Conservation (phyloP, 2,329 filamentous ascomycete species). For the Zymoseptoria passerinii region DNA sequence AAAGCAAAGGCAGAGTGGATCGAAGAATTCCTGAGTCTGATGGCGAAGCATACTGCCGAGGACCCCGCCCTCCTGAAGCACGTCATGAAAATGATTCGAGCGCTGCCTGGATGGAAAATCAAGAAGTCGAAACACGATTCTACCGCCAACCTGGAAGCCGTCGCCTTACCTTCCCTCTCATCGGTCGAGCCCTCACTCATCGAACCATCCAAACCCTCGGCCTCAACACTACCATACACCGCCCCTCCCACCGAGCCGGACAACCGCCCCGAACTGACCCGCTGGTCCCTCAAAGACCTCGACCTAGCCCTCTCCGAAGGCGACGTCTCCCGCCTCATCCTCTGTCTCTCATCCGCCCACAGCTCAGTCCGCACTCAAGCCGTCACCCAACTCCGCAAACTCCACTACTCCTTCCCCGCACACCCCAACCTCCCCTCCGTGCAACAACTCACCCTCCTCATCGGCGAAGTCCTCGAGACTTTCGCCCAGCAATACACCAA, state of each 20-base stretch:
- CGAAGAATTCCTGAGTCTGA: conserved; percentile 13
- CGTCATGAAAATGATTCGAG: conserved; percentile 1
- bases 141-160: not conserved
- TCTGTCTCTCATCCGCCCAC: conserved; percentile 68
- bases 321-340: conserved; percentile 59
- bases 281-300: conserved; percentile 68
- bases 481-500: conserved; percentile 43
- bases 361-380: conserved; percentile 72
- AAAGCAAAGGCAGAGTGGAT: conserved; percentile 16
- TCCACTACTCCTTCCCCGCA: conserved; percentile 47
- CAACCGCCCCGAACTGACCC: conserved; percentile 41
- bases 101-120: not conserved
- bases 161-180: not conserved
- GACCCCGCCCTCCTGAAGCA: conserved; percentile 2
- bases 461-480: conserved; percentile 74
- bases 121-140: conserved; percentile 4
- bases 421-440: conserved; percentile 66
- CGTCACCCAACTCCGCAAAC: conserved; percentile 58
- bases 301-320: conserved; percentile 75
- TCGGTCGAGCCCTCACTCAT: not conserved
- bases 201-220: not conserved
- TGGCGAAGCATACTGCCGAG: conserved; percentile 7
- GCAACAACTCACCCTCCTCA: conserved; percentile 68
- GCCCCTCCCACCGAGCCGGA: conserved; percentile 34
- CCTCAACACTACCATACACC: not conserved